Base-by-base conservation (phyloP, 2,329 filamentous ascomycete species). In the Dryadomyces sulphureus region DNA sequence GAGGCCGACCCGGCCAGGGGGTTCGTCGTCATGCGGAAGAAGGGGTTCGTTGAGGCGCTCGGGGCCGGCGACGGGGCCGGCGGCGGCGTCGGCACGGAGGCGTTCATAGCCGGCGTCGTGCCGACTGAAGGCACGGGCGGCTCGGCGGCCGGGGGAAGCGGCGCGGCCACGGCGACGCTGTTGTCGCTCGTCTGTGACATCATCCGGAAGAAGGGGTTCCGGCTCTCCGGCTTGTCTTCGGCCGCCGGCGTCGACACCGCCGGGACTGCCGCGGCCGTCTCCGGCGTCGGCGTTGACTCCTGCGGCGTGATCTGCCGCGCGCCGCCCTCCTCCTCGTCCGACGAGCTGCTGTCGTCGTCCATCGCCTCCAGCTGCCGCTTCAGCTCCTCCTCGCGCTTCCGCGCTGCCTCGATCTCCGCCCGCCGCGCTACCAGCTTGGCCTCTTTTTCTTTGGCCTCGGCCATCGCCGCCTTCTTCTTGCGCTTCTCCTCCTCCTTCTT, bases 401-500 rank as follows among this genome's bases (percentile, higher is more conserved):
- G 83, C 7, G 90, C 88, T 27, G 84, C 86, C 62, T 96, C 92
- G 48, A 96, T 83, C 63, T 98, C 90, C 1, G 86, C 89, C 54
- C 86, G 80, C 56, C 92, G 85, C 32, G 84, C 82, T 21, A 85
- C 85, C 52, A 95, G 69, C 60, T 84, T 82, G 45, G 79, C 71
- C 61, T 96, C 90, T 60, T 93, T 89, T 56, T 94, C 86, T 62
- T 87, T 90, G 7, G 88, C 78, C 54, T 92, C 86, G 43, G 83
- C 84, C 57, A 84, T 72, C 9, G 88, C 88, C 20, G 87, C 90
- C 66, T 94, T 89, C 69, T 88, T 92, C 55, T 77, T 82, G 52
- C 81, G 85, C 70, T 94, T 95, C 66, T 95, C 92, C 62, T 98
- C 92, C 54, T 93, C 84, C 64, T 94, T 96, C 70, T 87, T 90